Conservation (phyloP, 257 asterid species). For the Primulina huaijiensis region DNA sequence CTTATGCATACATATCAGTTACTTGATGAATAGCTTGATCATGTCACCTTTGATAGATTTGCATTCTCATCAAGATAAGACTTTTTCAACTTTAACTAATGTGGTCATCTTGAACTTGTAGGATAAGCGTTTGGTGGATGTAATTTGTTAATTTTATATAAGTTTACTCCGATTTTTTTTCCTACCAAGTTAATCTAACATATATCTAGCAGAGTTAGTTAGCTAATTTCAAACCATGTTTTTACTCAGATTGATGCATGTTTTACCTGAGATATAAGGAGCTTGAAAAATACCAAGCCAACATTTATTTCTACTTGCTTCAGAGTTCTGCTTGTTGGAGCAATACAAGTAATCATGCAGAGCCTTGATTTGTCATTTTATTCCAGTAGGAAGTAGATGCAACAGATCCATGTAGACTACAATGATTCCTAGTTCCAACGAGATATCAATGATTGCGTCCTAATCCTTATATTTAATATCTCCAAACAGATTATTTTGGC, state of each 20-base stretch:
- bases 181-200: too few species aligned
- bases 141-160: too few species aligned
- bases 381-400: too few species aligned
- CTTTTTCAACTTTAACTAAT: neutral
- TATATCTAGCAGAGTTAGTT: neutral
- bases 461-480: conserved; percentile 14
- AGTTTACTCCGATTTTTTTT: too few species aligned
- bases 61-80: neutral
- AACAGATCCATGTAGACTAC: neutral
- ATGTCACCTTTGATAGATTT: conserved; percentile 10
- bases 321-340: too few species aligned
- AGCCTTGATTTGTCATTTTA: too few species aligned
- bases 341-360: too few species aligned
- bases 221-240: neutral
- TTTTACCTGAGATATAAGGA: conserved; percentile 2
- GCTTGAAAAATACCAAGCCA: conserved; percentile 9
- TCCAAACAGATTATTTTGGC: conserved; percentile 72
- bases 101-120: conserved; percentile 8
- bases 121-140: neutral
- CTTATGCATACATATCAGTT: conserved; percentile 3
- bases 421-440: neutral
- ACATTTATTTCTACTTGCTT: too few species aligned
- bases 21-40: conserved; percentile 9
- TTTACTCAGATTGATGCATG: neutral
- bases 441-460: conserved; percentile 8